phyloP scores from a whole-genome alignment of 768 basidiomycete species.

The Gloeophyllum trabeum region DNA sequence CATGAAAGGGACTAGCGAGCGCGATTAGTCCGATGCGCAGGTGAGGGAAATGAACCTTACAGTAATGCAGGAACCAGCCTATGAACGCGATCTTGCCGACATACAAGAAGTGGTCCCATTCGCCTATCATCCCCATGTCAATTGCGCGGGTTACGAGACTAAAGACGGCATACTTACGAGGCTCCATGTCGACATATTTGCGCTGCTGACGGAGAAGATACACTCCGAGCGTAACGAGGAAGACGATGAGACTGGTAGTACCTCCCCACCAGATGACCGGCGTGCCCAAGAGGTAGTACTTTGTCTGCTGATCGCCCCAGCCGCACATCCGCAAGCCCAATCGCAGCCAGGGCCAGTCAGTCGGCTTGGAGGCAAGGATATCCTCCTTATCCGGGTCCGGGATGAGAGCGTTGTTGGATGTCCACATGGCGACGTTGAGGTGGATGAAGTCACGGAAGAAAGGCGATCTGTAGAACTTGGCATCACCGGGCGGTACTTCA shows the following conservation, averaged over 20 bases:
- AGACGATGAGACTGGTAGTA: constrained; percentile 50
- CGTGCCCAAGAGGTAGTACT: constrained; percentile 92
- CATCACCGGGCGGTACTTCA: constrained; percentile 76
- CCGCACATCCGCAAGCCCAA: constrained; percentile 96
- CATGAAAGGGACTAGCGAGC: constrained; percentile 93
- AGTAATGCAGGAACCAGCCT: constrained; percentile 87
- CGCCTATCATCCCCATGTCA: constrained; percentile 31
- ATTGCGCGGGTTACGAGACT: not conserved
- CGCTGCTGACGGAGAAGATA: constrained; percentile 81
- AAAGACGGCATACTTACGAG: constrained; percentile 38
- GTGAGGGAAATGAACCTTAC: constrained; percentile 30
- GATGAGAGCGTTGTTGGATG: constrained; percentile 94
- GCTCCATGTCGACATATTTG: constrained; percentile 86
- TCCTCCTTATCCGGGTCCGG: constrained; percentile 99
- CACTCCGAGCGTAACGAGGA: constrained; percentile 37
- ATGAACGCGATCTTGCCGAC: constrained; percentile 85
- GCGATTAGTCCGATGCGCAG: constrained; percentile 3
- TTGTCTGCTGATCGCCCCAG: constrained; percentile 79
- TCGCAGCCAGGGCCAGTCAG: constrained; percentile 88
- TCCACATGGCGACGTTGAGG: constrained; percentile 99
- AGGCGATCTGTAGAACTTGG: constrained; percentile 78
- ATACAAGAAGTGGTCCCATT: constrained; percentile 93
- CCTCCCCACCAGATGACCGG: constrained; percentile 89
- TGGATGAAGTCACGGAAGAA: constrained; percentile 98
- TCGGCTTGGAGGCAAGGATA: constrained; percentile 85